Evolutionary conservation across 192 early-diverging fungal genomes (phyloP).

Genomic region (Coemansia sp.): DNA sequence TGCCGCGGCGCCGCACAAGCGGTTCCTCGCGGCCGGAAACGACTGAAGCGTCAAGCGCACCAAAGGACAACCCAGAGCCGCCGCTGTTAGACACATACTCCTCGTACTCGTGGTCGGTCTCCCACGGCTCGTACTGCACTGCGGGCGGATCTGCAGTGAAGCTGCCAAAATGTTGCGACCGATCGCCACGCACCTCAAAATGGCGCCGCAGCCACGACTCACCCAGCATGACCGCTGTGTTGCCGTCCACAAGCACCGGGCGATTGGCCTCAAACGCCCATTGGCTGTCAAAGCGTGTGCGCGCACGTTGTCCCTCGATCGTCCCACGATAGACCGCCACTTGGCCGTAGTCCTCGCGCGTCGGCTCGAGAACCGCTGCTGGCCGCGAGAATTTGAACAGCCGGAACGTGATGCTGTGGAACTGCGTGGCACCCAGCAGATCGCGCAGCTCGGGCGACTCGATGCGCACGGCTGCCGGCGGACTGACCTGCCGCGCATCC

Average conservation of each 20-base stretch:
- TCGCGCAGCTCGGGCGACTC: conserved; percentile 51
- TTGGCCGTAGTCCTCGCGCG: conserved; percentile 52
- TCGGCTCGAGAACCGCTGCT: conserved; percentile 42
- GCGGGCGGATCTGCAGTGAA: conserved; percentile 24
- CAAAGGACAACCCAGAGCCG: conserved; percentile 1
- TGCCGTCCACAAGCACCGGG: conserved; percentile 48
- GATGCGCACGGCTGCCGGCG: conserved; percentile 37
- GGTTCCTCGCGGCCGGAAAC: conserved; percentile 1
- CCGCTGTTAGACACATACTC: conserved; percentile 7
- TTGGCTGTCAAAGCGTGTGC: conserved; percentile 40
- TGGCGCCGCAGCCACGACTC: conserved; percentile 53
- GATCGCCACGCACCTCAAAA: conserved; percentile 51
- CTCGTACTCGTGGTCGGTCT: conserved; percentile 36
- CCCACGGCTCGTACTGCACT: conserved; percentile 48
- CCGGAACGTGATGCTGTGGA: conserved; percentile 54
- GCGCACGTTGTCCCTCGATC: conserved; percentile 43
- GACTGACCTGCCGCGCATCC: conserved; percentile 39
- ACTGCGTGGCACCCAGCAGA: conserved; percentile 47
- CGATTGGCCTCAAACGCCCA: conserved; percentile 52
- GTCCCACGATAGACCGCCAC: conserved; percentile 52
- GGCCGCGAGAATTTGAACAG: conserved; percentile 53
- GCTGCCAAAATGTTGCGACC: conserved; percentile 47
- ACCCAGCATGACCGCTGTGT: conserved; percentile 50
- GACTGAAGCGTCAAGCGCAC: neutral
- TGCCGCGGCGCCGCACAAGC: conserved; percentile 18